phyloP scores from a whole-genome alignment of 305 asterid genomes.

The Rubia tinctorum region DNA sequence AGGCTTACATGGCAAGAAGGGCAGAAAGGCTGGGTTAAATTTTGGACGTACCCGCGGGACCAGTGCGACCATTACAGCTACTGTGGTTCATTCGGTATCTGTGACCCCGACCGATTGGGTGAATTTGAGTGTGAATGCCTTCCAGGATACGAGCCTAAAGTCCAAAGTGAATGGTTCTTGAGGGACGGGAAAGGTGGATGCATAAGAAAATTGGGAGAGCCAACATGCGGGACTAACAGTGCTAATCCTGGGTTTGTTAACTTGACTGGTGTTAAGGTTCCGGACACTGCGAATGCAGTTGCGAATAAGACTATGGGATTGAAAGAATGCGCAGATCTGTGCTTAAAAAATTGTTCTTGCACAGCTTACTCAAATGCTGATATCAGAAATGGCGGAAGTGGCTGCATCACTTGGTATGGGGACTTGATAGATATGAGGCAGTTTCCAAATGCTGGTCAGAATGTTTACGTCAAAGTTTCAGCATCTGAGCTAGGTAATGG shows the following conservation, averaged over 20 bases:
- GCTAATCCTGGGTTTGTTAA: constrained; percentile 22
- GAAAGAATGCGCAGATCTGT: constrained; percentile 43
- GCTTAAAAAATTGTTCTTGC: constrained; percentile 62
- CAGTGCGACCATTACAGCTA: constrained; percentile 31
- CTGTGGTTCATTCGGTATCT: constrained; percentile 31
- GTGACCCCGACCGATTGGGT: constrained; percentile 22
- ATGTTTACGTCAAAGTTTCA: constrained; percentile 28
- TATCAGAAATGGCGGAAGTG: constrained; percentile 46
- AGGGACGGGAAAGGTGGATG: constrained; percentile 38
- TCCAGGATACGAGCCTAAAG: constrained; percentile 36
- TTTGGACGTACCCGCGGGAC: constrained; percentile 31
- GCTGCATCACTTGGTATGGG: constrained; percentile 69
- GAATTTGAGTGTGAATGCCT: constrained; percentile 35
- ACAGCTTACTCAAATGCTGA: constrained; percentile 50
- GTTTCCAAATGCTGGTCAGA: constrained; percentile 29
- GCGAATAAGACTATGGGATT: constrained; percentile 40
- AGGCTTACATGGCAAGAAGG: constrained; percentile 30
- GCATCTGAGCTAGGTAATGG: constrained; percentile 27
- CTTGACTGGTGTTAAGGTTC: constrained; percentile 52
- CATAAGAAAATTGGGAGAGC: constrained; percentile 23
- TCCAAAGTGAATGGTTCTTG: constrained; percentile 30
- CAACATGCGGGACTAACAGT: constrained; percentile 18
- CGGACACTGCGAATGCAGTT: constrained; percentile 50
- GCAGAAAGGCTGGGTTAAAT: constrained; percentile 25
- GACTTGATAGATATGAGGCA: constrained; percentile 53